Evolutionary conservation across 495 filamentous ascomycete genomes (phyloP), one percentile per base, ranked within the genome.

Genomic region (Neurospora sp.): DNA sequence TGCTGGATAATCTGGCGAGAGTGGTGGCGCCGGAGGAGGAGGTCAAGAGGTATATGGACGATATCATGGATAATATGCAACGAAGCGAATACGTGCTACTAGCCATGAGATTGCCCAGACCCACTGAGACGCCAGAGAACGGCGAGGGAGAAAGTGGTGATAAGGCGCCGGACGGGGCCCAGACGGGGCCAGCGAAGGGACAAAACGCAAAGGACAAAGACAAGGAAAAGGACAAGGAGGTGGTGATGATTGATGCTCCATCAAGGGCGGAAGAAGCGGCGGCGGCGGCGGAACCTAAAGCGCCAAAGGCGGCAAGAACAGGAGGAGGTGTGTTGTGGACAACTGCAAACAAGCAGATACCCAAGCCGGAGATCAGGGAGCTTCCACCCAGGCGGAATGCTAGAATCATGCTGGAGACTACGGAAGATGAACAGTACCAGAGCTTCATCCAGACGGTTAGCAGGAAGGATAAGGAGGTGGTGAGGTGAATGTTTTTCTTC

Each of bases 1-100:
- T 65, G 53, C 86, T 96, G 7, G 91, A 94, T 65, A 86, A 89
- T n/a, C 80, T 97, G n/a, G 83, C 86, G 41, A 88, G 89, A 18
- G 90, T 93, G n/a, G 92, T 97, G 27, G 91, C 90, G 59, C 91
- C 92, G 16, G 82, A 86, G 39, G 91, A 94, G 0, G 93, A 95
- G 77, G 93, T 94, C 22, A 85, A 86, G 73, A 88, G 88, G 73
- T 93, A 94, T 73, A 97, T 94, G 92, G 90, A 94, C 73, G 89
- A 92, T 61, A 81, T 93, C n/a, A 93, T 94, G 90, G 89, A 91
- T 71, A 88, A 87, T 5, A 89, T 89, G 74, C 91, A 91, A 39
- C 86, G 91, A 68, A 90, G 90, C 4, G 90, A 91, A 40, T 91
- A 91, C 73, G 85, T 91, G 0, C 84, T 91, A 22, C 82, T 92